phyloP scores from a whole-genome alignment of 805 yeast genomes.

The Cyberlindnera japonica region DNA sequence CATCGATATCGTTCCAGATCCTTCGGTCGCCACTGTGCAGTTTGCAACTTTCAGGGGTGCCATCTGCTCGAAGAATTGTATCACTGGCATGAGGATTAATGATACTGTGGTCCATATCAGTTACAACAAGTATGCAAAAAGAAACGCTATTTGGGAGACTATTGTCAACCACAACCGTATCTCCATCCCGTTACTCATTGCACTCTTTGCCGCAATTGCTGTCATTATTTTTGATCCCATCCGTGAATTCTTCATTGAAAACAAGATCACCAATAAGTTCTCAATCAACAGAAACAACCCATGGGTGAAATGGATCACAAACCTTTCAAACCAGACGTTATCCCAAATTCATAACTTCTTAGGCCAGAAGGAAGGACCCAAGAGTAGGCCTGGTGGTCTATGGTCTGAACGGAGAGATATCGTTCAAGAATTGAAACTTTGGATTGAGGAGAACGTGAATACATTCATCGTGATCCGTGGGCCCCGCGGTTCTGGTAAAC shows the following conservation, averaged over 20 bases:
- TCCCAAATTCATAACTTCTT: constrained; percentile 34
- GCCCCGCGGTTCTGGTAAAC: constrained; percentile 94
- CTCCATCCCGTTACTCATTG: constrained; percentile 74
- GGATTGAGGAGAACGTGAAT: constrained; percentile 86
- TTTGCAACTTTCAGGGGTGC: constrained; percentile 64
- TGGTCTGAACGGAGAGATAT: constrained; percentile 74
- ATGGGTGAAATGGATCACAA: constrained; percentile 35
- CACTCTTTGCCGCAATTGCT: constrained; percentile 74
- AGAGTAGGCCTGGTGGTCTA: constrained; percentile 32
- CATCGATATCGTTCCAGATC: constrained; percentile 62
- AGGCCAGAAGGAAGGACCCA: constrained; percentile 28
- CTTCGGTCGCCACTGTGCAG: constrained; percentile 44
- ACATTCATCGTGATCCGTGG: constrained; percentile 89
- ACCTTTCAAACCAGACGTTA: constrained; percentile 29
- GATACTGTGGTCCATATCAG: constrained; percentile 70
- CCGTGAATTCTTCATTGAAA: constrained; percentile 71
- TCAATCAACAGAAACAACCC: constrained; percentile 46
- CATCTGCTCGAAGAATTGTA: constrained; percentile 84
- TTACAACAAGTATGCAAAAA: constrained; percentile 55
- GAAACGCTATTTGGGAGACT: constrained; percentile 51
- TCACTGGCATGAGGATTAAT: constrained; percentile 69
- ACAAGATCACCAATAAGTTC: constrained; percentile 62
- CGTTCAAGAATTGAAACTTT: constrained; percentile 63
- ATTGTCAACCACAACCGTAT: constrained; percentile 76
- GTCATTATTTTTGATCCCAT: constrained; percentile 91